These are phyloP conservation scores for Endocladia muricata DNA, from an alignment of 31 red algal species.

Conservation along the genomic window DNA sequence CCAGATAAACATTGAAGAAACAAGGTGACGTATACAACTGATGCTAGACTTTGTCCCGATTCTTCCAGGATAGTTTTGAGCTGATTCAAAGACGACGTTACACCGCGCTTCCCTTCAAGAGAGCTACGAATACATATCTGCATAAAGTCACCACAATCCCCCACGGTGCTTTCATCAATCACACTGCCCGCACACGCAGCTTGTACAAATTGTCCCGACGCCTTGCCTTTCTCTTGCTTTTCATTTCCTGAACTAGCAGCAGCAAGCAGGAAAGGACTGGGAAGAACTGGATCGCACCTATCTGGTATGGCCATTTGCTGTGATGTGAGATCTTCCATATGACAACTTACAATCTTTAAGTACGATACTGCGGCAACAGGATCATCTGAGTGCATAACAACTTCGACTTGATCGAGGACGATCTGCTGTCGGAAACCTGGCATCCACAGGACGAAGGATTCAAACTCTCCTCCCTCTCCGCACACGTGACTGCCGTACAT, in stretches of 20 bases:
- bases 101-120: conserved; percentile 26
- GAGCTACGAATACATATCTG: conserved; percentile 17
- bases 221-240: neutral
- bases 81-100: conserved; percentile 5
- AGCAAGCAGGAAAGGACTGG: neutral
- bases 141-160: conserved; percentile 12
- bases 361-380: conserved; percentile 64
- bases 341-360: conserved; percentile 20
- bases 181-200: neutral
- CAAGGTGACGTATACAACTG: conserved; percentile 44
- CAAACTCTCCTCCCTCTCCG: conserved; percentile 98
- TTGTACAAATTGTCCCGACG: neutral
- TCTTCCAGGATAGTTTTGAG: conserved; percentile 35
- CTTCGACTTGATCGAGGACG: conserved; percentile 29
- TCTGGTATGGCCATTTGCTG: neutral
- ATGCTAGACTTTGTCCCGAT: conserved; percentile 14
- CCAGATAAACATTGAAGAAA: conserved; percentile 28
- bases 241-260: neutral
- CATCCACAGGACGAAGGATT: conserved; percentile 86
- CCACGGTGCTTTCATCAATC: conserved; percentile 18
- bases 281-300: neutral
- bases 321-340: conserved; percentile 27
- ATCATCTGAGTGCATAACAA: conserved; percentile 48
- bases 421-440: conserved; percentile 69
- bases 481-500: conserved; percentile 85